phyloP scores from a whole-genome alignment of 2,329 filamentous ascomycete species.

The Verticillium klebahnii region DNA sequence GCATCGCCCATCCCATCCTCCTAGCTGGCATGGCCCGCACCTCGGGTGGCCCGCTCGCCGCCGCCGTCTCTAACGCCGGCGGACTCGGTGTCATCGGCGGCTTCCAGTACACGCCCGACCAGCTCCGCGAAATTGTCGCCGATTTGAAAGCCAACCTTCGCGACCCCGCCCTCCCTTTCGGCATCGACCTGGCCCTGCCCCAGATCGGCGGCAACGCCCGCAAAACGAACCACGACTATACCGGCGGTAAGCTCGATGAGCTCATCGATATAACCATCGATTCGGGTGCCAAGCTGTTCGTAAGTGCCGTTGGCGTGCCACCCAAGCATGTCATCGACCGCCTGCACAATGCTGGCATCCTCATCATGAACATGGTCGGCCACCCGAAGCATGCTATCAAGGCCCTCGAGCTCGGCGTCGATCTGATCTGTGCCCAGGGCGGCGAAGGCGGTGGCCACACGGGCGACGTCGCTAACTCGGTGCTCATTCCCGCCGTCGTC shows the following conservation, averaged over 20 bases:
- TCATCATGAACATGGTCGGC: slow-evolving; percentile 97
- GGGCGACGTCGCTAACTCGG: slow-evolving; percentile 78
- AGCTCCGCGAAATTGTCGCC: slow-evolving; percentile 75
- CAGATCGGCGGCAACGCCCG: slow-evolving; percentile 81
- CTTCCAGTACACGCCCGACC: slow-evolving; percentile 66
- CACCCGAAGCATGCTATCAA: slow-evolving; percentile 89
- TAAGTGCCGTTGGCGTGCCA: slow-evolving; percentile 83
- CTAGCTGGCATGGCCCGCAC: slow-evolving; percentile 92
- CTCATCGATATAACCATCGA: slow-evolving; percentile 82
- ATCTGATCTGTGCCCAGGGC: slow-evolving; percentile 88
- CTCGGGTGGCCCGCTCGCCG: slow-evolving; percentile 72
- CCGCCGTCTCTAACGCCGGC: slow-evolving; percentile 84
- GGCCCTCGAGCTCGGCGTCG: slow-evolving; percentile 79
- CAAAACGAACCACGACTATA: slow-evolving; percentile 95
- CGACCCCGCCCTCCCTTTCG: slow-evolving; percentile 71
- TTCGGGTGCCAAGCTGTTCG: slow-evolving; percentile 80
- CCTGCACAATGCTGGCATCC: slow-evolving; percentile 72
- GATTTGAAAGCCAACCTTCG: slow-evolving; percentile 75
- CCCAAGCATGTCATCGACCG: slow-evolving; percentile 67
- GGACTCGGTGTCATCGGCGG: slow-evolving; percentile 74
- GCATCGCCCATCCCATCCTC: slow-evolving; percentile 83
- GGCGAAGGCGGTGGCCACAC: slow-evolving; percentile 94
- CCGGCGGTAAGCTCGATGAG: slow-evolving; percentile 80
- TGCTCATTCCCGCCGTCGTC: slow-evolving; percentile 81
- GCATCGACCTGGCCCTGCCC: slow-evolving; percentile 85